phyloP scores from a whole-genome alignment of 495 filamentous ascomycete species.

The Xylaria sp. region DNA sequence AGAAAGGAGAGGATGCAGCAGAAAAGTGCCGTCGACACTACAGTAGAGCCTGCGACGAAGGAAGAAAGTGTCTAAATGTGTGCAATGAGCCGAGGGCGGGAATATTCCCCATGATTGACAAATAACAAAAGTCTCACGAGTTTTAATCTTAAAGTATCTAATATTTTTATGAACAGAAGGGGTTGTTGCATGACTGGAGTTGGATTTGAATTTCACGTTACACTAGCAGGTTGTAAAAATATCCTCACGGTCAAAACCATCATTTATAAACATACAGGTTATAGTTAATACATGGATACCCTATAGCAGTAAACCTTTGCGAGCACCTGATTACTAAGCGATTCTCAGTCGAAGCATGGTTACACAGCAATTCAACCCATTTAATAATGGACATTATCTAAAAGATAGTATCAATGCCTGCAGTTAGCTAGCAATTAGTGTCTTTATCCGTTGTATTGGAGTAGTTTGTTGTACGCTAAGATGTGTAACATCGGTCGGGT shows the following conservation, averaged over 20 bases:
- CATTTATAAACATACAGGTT: neutral
- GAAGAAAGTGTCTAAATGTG: constrained; percentile 7
- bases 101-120: neutral
- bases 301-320: neutral
- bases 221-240: neutral
- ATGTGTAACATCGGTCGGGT: neutral
- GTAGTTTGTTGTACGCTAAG: neutral
- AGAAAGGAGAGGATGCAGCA: constrained; percentile 22
- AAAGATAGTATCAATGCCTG: neutral
- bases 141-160: neutral
- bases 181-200: constrained; percentile 13
- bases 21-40: neutral
- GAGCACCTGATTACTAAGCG: neutral
- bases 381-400: neutral
- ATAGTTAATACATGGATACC: constrained; percentile 18
- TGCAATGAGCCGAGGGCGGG: neutral
- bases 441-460: neutral
- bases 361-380: neutral
- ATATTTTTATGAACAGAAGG: neutral
- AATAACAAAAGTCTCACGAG: too few species aligned
- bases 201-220: neutral
- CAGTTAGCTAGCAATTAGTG: neutral
- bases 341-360: neutral
- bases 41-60: neutral
- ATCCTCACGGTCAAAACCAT: neutral